These are phyloP conservation scores for Iris pallida DNA, from an alignment of 116 monocot species.

Conservation along the genomic window DNA sequence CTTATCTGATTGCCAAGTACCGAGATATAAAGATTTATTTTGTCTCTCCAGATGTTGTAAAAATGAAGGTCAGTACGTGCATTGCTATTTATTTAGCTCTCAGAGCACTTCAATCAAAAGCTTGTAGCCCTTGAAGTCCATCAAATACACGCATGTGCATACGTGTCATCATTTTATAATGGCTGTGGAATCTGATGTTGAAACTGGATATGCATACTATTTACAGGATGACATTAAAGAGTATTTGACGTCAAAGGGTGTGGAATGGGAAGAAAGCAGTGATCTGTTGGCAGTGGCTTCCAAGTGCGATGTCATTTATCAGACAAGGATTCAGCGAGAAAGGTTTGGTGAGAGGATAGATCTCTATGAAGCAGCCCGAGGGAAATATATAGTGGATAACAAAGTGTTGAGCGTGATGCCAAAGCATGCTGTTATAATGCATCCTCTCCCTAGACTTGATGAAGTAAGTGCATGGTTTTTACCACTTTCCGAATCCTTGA, in stretches of 20 bases:
- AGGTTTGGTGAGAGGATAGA: slow-evolving; percentile 95
- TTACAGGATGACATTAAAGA: slow-evolving; percentile 95
- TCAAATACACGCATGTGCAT: not conserved
- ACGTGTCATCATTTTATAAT: not conserved
- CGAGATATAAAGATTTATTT: slow-evolving; percentile 74
- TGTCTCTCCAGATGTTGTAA: slow-evolving; percentile 92
- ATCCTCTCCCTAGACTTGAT: slow-evolving; percentile 97
- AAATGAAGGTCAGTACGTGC: slow-evolving; percentile 81
- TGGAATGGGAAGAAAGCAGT: slow-evolving; percentile 90
- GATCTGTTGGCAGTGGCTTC: slow-evolving; percentile 90
- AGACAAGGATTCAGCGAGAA: slow-evolving; percentile 91
- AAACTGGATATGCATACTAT: not conserved
- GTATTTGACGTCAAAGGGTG: slow-evolving; percentile 63
- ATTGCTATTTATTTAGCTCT: not conserved
- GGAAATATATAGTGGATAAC: slow-evolving; percentile 86
- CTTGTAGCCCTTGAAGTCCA: too few relatives aligned
- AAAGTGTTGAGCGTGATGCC: slow-evolving; percentile 69
- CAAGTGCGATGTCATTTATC: slow-evolving; percentile 95
- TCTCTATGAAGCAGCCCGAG: slow-evolving; percentile 92
- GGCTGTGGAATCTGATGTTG: not conserved
- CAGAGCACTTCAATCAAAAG: too few relatives aligned
- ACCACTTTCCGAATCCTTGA: not conserved
- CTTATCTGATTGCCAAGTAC: slow-evolving; percentile 88
- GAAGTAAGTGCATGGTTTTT: slow-evolving; percentile 28
- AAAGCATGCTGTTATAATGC: slow-evolving; percentile 89